Base-by-base conservation (phyloP, 495 filamentous ascomycete genomes). In the Immersiella caudata region DNA sequence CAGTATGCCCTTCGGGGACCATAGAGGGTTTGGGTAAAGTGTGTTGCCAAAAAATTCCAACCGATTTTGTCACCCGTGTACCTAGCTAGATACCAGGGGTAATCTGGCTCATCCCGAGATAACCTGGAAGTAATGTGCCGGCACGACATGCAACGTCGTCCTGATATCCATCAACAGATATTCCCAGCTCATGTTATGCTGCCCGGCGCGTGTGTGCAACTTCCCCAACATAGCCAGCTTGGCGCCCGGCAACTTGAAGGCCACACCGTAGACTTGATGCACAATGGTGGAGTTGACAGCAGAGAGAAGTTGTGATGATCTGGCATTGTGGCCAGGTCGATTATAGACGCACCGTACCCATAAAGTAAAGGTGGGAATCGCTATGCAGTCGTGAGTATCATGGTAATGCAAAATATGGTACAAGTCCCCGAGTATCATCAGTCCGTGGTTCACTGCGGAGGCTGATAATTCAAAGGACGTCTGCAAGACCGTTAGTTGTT, bases 401-500 rank as follows among this genome's bases (percentile, higher is more conserved):
- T 73, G 67, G 59, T 73, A 70, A 70, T 67, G 71, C 70, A 70
- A 70, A 60, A 67, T 73, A 73, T 66, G 57, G 70, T 68, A 67
- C 67, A 71, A 55, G 63, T 65, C 56, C 52, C 57, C 51, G 55
- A 65, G 46, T 60, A 50, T 66, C 62, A 56, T 50, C 24, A 68
- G 24, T 60, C 26, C 16, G 21, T 16, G 6, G 35, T 62, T 78
- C 79, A 83, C 78, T 83, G 78, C 55, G 91, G 90, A 46, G 91
- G 86, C 71, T 93, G 90, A 77, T 92, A 96, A 77, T 94, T 93
- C 68, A 95, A 89, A 40, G 93, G 92, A 62, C 93, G 89, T 80
- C 93, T 96, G 69, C 18, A 21, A 33, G 20, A 24, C 6, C 21
- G 26, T 51, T 64, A 60, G 62, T 65, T 59, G 14, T 14, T 7